Base-by-base conservation (phyloP, 345 rosid species). In the Sonneratia caseolaris region DNA sequence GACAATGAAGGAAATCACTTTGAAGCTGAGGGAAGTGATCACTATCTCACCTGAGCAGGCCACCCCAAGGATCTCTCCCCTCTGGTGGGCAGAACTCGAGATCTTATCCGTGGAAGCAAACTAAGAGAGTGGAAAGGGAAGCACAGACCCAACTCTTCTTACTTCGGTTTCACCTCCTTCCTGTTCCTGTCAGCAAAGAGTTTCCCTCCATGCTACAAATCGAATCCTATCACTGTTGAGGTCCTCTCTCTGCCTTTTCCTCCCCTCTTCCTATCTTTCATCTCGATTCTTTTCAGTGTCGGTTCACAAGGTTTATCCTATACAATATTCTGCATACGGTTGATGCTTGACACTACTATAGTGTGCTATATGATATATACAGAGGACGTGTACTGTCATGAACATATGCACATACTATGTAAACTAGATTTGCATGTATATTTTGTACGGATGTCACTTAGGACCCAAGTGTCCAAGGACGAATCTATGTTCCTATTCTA, bases 41-140 rank as follows among this genome's bases (percentile, higher is more conserved):
- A 74, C 78, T 16, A 85, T 95, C 48, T 72, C 94, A 7, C 91
- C 91, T 6, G 97, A 90, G 65, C 97, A 95, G 86, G 97, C 97
- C 11, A 81, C 85, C 47, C 99, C 99, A 0, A 90, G 89, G 76
- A 91, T 92, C 64, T 95, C 99, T 62, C 99, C 99, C 18, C 85
- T 92, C 22, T 95, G 99, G 99, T 95, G 97, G 97, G 99, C 97
- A 11, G 99, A 95, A 73, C 97, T 95, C 48, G 97, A 95, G 88
- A 87, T 95, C 76, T 77, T 92, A 75, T 94, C 98, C 1, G 84
- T 81, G 73, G 99, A 89, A 85, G 89, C 98, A 57, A 88, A 86
- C 42, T 93, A 84, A 27, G 18, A 67, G 18, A 24, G 21, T 24
- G 10, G 22, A 45, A 45, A 37, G 8, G 7, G 59, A 21, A 21